Conservation (phyloP, 2,329 filamentous ascomycete genomes). For the Paracoccidioides lutzii region DNA sequence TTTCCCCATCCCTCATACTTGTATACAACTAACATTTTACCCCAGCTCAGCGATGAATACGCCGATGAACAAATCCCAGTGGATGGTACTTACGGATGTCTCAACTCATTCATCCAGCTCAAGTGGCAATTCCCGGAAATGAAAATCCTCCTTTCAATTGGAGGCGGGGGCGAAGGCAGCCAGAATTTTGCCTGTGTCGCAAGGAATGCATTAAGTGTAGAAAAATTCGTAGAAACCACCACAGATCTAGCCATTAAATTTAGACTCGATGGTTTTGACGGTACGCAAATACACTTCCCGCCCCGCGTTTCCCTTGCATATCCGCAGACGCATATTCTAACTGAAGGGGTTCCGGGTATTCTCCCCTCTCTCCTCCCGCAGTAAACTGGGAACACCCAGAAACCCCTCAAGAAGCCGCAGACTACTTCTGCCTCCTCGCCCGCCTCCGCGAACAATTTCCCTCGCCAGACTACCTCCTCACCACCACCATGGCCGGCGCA, state of each 20-base stretch:
- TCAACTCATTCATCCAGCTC: slow-evolving; percentile 60
- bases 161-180: slow-evolving; percentile 51
- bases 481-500: slow-evolving; percentile 58
- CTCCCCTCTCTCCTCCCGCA: slow-evolving; percentile 39
- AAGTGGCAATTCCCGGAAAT: slow-evolving; percentile 59
- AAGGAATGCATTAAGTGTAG: slow-evolving; percentile 44
- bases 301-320: neutral
- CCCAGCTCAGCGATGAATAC: slow-evolving; percentile 60
- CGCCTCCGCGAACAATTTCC: slow-evolving; percentile 55
- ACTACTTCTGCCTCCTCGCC: slow-evolving; percentile 58
- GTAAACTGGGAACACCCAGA: slow-evolving; percentile 73
- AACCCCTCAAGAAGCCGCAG: slow-evolving; percentile 50
- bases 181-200: slow-evolving; percentile 57
- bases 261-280: slow-evolving; percentile 62
- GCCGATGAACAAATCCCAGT: slow-evolving; percentile 61
- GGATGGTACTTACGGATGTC: slow-evolving; percentile 56
- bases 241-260: slow-evolving; percentile 56
- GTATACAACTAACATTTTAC: slow-evolving; percentile 11
- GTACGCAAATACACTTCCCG: slow-evolving; percentile 34
- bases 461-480: slow-evolving; percentile 54
- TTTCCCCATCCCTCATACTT: slow-evolving; percentile 4
- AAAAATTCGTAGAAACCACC: slow-evolving; percentile 59
- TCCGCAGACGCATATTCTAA: no score
- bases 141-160: slow-evolving; percentile 64
- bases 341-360: neutral